Conservation (phyloP, 805 yeast species). For the Candida ulmi region DNA sequence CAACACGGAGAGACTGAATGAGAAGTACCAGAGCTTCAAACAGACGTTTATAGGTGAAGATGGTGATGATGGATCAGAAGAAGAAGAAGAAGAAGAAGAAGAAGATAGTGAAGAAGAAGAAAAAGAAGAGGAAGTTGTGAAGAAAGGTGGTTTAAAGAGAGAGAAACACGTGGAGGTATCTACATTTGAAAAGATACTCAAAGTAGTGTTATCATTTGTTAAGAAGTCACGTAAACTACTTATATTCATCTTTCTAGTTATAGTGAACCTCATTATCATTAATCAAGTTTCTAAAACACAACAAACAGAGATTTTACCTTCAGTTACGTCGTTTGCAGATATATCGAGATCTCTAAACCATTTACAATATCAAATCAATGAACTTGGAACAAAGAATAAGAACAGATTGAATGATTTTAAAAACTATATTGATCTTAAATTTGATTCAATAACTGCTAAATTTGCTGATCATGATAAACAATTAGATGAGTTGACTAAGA, state of each 20-base stretch:
- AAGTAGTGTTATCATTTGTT: not conserved
- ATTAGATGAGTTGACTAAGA: slow-evolving; percentile 1
- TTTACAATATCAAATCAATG: slow-evolving; percentile 22
- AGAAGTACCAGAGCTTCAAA: not conserved
- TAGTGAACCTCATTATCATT: slow-evolving; percentile 4
- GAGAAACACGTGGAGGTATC: not conserved
- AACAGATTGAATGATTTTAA: slow-evolving; percentile 13
- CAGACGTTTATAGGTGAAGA: not conserved
- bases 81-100: too few relatives aligned
- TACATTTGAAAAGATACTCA: not conserved
- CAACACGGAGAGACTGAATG: not conserved
- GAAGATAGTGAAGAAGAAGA: too few relatives aligned
- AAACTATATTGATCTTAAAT: slow-evolving; percentile 14
- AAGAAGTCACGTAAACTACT: not conserved
- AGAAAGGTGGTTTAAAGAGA: too few relatives aligned
- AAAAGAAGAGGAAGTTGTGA: too few relatives aligned
- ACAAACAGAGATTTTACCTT: not conserved
- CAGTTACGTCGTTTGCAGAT: slow-evolving; percentile 13
- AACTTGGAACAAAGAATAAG: slow-evolving; percentile 16
- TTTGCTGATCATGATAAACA: slow-evolving; percentile 9
- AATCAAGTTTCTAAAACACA: not conserved
- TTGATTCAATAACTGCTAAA: slow-evolving; percentile 10
- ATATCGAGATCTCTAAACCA: slow-evolving; percentile 15
- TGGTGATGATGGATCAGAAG: too few relatives aligned
- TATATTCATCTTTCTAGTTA: not conserved